A percentile compares a stretch with the other conserved stretches of the same genome.
Conservation (phyloP, 331 rosid species). For the Spiraea crenata region DNA sequence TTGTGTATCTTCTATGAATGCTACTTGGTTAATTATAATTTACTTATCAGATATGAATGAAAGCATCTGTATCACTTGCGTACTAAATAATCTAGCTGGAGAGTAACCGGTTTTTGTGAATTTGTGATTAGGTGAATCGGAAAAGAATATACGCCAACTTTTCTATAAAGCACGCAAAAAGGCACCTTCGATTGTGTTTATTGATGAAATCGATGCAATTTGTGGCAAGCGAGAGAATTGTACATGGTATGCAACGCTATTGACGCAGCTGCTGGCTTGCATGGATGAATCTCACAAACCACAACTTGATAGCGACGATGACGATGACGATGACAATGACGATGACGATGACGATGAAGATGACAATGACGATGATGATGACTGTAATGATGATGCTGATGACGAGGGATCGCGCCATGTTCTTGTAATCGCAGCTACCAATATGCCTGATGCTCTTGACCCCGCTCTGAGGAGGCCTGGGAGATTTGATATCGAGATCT, state of each 20-base stretch:
- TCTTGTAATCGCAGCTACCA: constrained; percentile 87
- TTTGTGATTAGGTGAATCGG: constrained; percentile 64
- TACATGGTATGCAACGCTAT: constrained; percentile 66
- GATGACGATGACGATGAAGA: not conserved
- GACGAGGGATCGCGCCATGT: constrained; percentile 44
- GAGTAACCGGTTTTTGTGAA: no score
- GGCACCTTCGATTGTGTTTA: constrained; percentile 72
- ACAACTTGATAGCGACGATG: no score
- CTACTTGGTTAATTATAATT: no score
- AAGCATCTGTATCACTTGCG: no score
- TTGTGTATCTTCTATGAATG: no score
- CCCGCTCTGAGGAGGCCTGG: constrained; percentile 83
- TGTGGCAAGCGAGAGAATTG: constrained; percentile 65
- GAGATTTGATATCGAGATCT: constrained; percentile 70
- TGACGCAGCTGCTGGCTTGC: constrained; percentile 68
- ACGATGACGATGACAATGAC: no score
- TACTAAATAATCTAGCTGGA: no score
- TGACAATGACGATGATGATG: no score
- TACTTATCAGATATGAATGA: no score
- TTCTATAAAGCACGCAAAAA: constrained; percentile 62
- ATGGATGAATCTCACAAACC: constrained; percentile 49
- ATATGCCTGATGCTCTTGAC: constrained; percentile 84
- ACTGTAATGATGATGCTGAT: no score
- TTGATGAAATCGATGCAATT: constrained; percentile 78
- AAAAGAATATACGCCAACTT: constrained; percentile 72